These are phyloP conservation scores for Cotoneaster glaucophyllus DNA, from an alignment of 306 rosid genomes.

Conservation along the genomic window DNA sequence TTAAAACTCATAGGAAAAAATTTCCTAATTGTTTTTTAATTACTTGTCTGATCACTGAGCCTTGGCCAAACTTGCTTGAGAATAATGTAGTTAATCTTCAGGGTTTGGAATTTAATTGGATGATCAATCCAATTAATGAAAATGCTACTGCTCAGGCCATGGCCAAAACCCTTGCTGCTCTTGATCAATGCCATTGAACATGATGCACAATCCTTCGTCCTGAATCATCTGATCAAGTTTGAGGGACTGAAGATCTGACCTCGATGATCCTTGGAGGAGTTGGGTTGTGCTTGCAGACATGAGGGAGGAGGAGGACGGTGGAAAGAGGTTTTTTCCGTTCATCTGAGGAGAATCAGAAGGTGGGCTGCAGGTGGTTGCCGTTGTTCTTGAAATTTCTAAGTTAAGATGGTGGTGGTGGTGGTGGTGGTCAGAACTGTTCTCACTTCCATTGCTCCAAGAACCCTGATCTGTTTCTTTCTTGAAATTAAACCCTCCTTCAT, in stretches of 20 bases:
- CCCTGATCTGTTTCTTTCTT: constrained; percentile 61
- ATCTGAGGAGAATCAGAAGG: constrained; percentile 32
- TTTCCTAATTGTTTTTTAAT: not conserved
- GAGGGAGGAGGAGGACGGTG: constrained; percentile 18
- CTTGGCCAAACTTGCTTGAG: not conserved
- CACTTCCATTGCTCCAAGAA: constrained; percentile 83
- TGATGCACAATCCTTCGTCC: constrained; percentile 61
- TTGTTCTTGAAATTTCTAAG: constrained; percentile 65
- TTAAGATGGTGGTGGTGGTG: constrained; percentile 24
- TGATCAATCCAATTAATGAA: constrained; percentile 28
- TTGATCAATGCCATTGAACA: constrained; percentile 53
- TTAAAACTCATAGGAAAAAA: constrained; percentile 1
- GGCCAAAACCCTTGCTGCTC: constrained; percentile 79
- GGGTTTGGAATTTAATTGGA: not conserved
- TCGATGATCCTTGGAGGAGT: constrained; percentile 67
- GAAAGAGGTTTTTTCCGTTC: constrained; percentile 40
- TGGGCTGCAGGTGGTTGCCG: constrained; percentile 37
- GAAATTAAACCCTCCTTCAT: constrained; percentile 25
- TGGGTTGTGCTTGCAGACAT: constrained; percentile 63
- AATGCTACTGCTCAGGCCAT: constrained; percentile 75
- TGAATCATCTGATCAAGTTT: constrained; percentile 34
- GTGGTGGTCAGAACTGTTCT: constrained; percentile 52
- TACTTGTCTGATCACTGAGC: not conserved
- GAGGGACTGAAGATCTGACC: constrained; percentile 41
- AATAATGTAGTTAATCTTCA: not conserved